Percentiles rank a stretch among this genome's conserved stretches.
Conservation (phyloP, 257 asterid species). For the Solanum infundibuliforme region DNA sequence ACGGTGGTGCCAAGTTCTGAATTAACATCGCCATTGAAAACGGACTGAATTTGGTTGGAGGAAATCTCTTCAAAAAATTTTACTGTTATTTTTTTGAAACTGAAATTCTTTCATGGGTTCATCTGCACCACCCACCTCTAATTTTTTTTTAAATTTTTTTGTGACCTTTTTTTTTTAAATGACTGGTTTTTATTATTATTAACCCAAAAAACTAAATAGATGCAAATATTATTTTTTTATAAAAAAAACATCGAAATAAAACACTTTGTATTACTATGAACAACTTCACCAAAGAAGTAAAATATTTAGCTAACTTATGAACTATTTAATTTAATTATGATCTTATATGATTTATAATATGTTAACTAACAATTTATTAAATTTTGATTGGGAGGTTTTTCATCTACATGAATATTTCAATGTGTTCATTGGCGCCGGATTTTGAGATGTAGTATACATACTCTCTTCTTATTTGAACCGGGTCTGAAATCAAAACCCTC, state of each 20-base stretch:
- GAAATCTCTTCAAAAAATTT: neutral
- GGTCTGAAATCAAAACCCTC: no score
- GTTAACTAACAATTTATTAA: no score
- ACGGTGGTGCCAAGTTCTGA: neutral
- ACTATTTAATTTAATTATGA: no score
- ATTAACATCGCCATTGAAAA: slow-evolving; percentile 6
- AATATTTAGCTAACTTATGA: no score
- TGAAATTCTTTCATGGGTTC: neutral
- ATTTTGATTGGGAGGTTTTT: no score
- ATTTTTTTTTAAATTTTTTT: neutral
- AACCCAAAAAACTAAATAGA: neutral
- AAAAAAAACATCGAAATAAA: no score
- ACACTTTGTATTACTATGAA: no score
- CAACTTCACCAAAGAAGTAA: no score
- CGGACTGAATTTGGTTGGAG: neutral
- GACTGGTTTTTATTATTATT: neutral
- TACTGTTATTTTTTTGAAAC: neutral
- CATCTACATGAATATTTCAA: neutral
- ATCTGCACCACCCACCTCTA: neutral
- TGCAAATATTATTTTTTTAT: neutral
- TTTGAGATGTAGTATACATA: neutral
- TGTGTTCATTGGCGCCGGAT: neutral
- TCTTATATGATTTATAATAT: no score
- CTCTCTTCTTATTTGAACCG: neutral
- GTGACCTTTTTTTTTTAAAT: neutral